A percentile compares a stretch with the other conserved stretches of the same genome.
These are phyloP conservation scores for Sclerotinia borealis DNA, from an alignment of 2,329 filamentous ascomycete genomes.

Conservation along the genomic window DNA sequence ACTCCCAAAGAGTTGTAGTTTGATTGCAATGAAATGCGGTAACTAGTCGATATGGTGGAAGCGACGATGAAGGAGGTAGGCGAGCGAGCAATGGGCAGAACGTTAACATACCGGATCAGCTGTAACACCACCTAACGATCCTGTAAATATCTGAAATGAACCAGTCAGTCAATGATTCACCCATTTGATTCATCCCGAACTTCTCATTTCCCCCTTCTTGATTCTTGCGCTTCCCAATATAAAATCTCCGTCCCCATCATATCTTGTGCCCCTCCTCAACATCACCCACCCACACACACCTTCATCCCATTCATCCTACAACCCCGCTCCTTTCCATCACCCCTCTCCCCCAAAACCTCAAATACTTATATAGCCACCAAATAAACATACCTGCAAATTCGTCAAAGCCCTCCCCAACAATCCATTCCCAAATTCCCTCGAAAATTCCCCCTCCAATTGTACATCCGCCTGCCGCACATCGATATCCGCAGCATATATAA, in stretches of 20 bases:
- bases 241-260: not conserved
- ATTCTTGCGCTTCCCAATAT: not conserved
- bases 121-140: slow-evolving; percentile 2
- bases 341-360: not conserved
- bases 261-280: not conserved
- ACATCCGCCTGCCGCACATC: not conserved
- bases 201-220: accelerated
- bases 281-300: not conserved
- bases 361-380: not conserved
- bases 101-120: slow-evolving; percentile 1
- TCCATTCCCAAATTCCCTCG: not conserved
- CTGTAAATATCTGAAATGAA: not conserved
- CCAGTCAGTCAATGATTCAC: not conserved
- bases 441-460: not conserved
- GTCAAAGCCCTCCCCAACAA: slow-evolving; percentile 3
- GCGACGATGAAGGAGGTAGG: too few relatives aligned
- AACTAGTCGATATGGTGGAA: not conserved
- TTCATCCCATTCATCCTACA: not conserved
- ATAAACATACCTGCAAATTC: slow-evolving; percentile 10
- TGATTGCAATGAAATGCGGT: too few relatives aligned
- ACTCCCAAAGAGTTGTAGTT: too few relatives aligned
- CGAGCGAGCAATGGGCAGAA: not conserved
- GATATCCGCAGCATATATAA: too few relatives aligned
- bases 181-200: not conserved
- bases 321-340: not conserved